Conservation (phyloP, 2,329 filamentous ascomycete species). For the Rutstroemia sp. region DNA sequence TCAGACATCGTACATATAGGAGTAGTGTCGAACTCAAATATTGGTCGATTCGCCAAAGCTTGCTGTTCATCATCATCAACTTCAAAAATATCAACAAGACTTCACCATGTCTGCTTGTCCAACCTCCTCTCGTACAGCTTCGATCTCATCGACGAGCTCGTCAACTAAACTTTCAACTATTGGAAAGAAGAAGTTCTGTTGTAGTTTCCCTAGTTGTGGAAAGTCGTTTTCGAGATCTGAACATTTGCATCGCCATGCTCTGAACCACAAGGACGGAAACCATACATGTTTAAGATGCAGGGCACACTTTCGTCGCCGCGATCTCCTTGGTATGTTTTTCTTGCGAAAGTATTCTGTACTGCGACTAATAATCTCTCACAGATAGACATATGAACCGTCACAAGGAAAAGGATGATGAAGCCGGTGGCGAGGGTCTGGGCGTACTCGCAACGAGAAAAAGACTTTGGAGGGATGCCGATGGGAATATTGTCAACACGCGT, state of each 20-base stretch:
- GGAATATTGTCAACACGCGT: constrained; percentile 38
- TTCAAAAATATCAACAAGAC: not conserved
- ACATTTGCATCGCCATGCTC: constrained; percentile 43
- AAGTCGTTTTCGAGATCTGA: constrained; percentile 44
- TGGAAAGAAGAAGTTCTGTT: constrained; percentile 32
- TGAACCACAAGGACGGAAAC: constrained; percentile 42
- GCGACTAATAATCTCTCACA: constrained; percentile 22
- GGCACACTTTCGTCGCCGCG: constrained; percentile 47
- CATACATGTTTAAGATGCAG: constrained; percentile 46
- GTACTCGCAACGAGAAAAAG: constrained; percentile 41
- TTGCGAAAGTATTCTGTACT: not conserved
- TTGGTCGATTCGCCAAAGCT: constrained; percentile 5
- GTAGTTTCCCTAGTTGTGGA: constrained; percentile 34
- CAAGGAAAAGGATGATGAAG: constrained; percentile 43
- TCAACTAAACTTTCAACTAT: constrained; percentile 12
- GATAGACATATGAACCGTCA: constrained; percentile 43
- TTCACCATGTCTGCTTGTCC: constrained; percentile 22
- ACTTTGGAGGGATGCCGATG: constrained; percentile 41
- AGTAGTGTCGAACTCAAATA: constrained; percentile 8
- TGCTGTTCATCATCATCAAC: not conserved
- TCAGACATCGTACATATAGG: not conserved
- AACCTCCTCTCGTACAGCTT: constrained; percentile 24
- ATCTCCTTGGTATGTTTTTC: constrained; percentile 42
- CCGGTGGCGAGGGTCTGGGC: constrained; percentile 38
- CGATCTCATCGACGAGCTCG: constrained; percentile 20